A percentile compares a stretch with the other conserved stretches of the same genome.
Conservation (phyloP, 345 rosid species). For the Euphorbia lathyris region DNA sequence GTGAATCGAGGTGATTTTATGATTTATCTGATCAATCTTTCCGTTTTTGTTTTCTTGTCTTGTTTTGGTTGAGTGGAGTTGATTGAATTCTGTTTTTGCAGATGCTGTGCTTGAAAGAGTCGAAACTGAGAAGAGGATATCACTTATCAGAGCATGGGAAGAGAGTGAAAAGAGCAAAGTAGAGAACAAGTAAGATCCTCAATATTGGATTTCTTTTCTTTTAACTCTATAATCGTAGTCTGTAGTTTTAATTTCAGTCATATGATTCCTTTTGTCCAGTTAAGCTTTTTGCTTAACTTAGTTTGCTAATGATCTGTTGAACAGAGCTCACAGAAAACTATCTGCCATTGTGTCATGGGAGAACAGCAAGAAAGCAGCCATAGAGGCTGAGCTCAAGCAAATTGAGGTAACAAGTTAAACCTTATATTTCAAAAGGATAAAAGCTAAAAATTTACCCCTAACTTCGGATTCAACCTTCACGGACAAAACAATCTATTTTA, state of each 20-base stretch:
- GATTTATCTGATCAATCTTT: background rate
- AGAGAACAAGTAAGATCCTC: slow-evolving; percentile 61
- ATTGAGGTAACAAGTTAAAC: slow-evolving; percentile 62
- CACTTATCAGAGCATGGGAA: slow-evolving; percentile 93
- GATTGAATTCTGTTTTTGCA: slow-evolving; percentile 20
- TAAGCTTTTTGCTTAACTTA: background rate
- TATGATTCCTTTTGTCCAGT: background rate
- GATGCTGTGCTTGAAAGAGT: slow-evolving; percentile 79
- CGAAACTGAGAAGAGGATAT: slow-evolving; percentile 65
- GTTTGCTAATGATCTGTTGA: slow-evolving; percentile 1
- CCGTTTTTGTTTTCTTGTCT: background rate
- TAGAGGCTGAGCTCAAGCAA: slow-evolving; percentile 61
- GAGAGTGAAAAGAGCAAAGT: slow-evolving; percentile 90
- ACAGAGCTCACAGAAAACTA: slow-evolving; percentile 69
- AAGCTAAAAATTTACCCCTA: too few relatives aligned
- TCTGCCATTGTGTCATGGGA: slow-evolving; percentile 61
- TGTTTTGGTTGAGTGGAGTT: background rate
- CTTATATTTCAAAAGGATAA: background rate
- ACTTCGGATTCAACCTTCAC: too few relatives aligned
- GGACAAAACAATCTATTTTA: too few relatives aligned
- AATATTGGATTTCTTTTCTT: background rate
- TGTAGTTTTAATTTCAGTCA: background rate
- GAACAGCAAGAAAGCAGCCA: slow-evolving; percentile 54
- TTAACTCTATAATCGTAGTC: background rate
- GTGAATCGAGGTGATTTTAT: slow-evolving; percentile 45